Evolutionary conservation across 306 rosid species (phyloP), one percentile per base, ranked within the genome.

Genomic region (Vigna angularis): DNA sequence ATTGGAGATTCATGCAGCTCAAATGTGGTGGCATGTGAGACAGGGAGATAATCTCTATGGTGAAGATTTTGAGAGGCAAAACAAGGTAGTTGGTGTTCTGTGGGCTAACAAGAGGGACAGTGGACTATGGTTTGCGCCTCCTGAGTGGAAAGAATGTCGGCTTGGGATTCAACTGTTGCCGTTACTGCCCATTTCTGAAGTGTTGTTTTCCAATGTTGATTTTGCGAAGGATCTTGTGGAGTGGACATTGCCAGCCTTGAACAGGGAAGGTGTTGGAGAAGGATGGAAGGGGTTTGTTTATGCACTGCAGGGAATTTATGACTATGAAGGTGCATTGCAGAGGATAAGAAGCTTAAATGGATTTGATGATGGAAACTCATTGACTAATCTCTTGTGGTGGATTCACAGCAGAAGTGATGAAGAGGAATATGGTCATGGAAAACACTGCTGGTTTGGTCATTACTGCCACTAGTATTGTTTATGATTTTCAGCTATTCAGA

Each of bases 371-470:
- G 96, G 98, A 44, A 90, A 86, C 78, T 71, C 95, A 0, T 87
- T 88, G 57, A 82, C 89, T 9, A 94, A 94, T 84, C 89, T 94
- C 0, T 82, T 94, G 6, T 94, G 97, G 98, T 94, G 98, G 98
- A 75, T 89, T 83, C 91, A 94, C 70, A 92, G 96, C 73, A 85
- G 97, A 87, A 78, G 81, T 51, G 82, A 74, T 32, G 77, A 75
- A 24, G 84, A 78, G 53, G 74, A 66, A 30, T 71, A 26, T 66
- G 84, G 72, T 22, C 81, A 79, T 68, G 86, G 74, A 62, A 79
- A 83, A 69, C 76, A 78, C 22, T 79, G 81, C 45, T 83, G 86
- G 86, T 83, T 42, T 70, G 81, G 70, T 69, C 77, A 79, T 79
- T 79, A 83, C 49, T 83, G 83, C 24, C 77, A 83, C 28, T 83